Base-by-base conservation (phyloP, 441 rosid genomes). In the Pelargonium cotyledonis region DNA sequence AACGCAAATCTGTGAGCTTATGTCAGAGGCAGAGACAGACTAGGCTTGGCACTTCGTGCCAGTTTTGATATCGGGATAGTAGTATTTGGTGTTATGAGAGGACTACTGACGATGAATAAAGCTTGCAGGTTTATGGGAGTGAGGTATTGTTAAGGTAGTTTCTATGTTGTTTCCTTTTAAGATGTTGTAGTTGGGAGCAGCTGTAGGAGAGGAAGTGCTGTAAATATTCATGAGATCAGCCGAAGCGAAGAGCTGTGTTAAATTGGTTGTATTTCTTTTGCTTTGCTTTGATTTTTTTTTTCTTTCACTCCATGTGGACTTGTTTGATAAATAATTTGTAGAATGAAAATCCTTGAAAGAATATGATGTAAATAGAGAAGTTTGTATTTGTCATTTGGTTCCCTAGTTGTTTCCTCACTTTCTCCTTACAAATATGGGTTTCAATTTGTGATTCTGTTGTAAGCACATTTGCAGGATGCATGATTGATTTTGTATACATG, bases 1-100 rank as follows among this genome's bases (percentile, higher is more conserved):
- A 47, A 47, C 55, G 55, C 55, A 47, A 47, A 12, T 47, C 55
- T 12, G 55, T 47, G 55, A 47, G 55, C 55, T 47, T 47, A 47
- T 16, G 55, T 47, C 55, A 47, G 55, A 47, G 55, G 55, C 55
- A 9, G 55, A 47, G 55, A 5, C 55, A 47, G 55, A 47, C 55
- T 47, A 47, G 55, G 55, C 55, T 47, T 4, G 55, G 55, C 4
- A 47, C 55, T 12, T 47, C 55, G n/a, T 47, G 55, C 55, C 55
- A 47, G 55, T 47, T 47, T 47, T 47, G 55, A 47, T 47, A 47
- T 43, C 47, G 2, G n/a, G 55, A 31, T 31, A 31, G 38, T 31
- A 31, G 38, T 31, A 31, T 31, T 31, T 31, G 38, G 38, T 31
- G 4, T 21, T 21, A 31, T 5, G 38, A 31, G 38, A 31, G 38